A percentile compares a stretch with the other conserved stretches of the same genome.
phyloP scores from a whole-genome alignment of 306 rosid species.

The Gynostemma pentaphyllum region DNA sequence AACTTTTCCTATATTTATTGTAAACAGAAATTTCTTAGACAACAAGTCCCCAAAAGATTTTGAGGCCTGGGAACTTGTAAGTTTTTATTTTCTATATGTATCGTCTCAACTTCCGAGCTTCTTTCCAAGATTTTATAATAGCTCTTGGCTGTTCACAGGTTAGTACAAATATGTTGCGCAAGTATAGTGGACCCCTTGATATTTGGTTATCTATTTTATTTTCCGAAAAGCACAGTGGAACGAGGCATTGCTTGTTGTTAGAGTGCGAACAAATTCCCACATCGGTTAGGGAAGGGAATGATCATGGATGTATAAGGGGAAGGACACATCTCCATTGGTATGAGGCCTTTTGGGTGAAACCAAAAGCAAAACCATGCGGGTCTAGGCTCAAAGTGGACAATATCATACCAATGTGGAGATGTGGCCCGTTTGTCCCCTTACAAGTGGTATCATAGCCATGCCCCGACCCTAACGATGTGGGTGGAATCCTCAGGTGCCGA shows the following conservation, averaged over 20 bases:
- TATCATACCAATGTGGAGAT: too few relatives aligned
- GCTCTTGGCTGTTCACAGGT: constrained; percentile 26
- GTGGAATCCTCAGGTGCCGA: too few relatives aligned
- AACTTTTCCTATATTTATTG: constrained; percentile 6
- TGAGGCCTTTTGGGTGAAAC: too few relatives aligned
- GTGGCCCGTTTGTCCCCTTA: too few relatives aligned
- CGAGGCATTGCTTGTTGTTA: constrained; percentile 53
- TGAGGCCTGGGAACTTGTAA: constrained; percentile 90
- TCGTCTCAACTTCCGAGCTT: background rate
- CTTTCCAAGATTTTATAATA: background rate
- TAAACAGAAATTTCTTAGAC: constrained; percentile 40
- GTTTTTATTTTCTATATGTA: constrained; percentile 20
- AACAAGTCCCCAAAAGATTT: constrained; percentile 26
- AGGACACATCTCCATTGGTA: too few relatives aligned
- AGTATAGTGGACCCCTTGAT: constrained; percentile 79
- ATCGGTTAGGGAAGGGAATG: too few relatives aligned
- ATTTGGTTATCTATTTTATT: constrained; percentile 55
- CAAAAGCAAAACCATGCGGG: too few relatives aligned
- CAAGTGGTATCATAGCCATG: too few relatives aligned
- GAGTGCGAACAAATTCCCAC: too few relatives aligned
- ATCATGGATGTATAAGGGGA: too few relatives aligned
- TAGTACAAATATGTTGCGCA: constrained; percentile 67
- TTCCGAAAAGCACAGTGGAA: constrained; percentile 28
- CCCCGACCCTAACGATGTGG: too few relatives aligned
- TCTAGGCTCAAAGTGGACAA: too few relatives aligned